Evolutionary conservation across 2,329 filamentous ascomycete genomes (phyloP), one percentile per base, ranked within the genome.

Genomic region (Alternaria conjuncta): DNA sequence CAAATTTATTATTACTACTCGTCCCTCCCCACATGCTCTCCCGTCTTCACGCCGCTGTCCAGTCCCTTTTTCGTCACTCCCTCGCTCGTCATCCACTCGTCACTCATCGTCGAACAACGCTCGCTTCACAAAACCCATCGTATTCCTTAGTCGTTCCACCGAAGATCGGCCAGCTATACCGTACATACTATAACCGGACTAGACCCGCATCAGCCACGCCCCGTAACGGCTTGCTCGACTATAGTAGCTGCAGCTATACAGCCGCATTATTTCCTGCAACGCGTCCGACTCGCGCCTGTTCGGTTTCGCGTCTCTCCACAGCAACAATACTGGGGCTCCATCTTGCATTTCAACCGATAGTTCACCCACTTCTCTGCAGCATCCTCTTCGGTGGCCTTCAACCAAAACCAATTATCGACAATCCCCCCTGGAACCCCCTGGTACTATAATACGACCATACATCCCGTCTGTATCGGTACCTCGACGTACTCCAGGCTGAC

Each of bases 1-100:
- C 72, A 72, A 76, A 75, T 75, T 75, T 75, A 77, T 68, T 73
- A 72, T 72, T 71, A 71, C 61, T 63, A 66, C 65, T 75, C 66
- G 63, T 71, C 69, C 60, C 64, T 71, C 73, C 75, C 75, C 78
- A 72, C 73, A 68, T 63, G 63, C 70, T 71, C 60, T 70, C 53
- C 63, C 63, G 57, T 59, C 47, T 50, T 55, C 61, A 67, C 67
- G 61, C 56, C 64, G 61, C 63, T 66, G 55, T 69, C 66, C 63
- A 64, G 69, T 71, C 71, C 63, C 69, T 72, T 64, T 57, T 75
- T 72, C 68, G 67, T 55, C 64, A 63, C 63, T 64, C 60, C 69
- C 51, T 65, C 71, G 51, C 68, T 74, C 69, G 65, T 65, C 72
- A 59, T 68, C 55, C 61, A 57, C 51, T 63, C 63, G 60, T 63